phyloP scores from a whole-genome alignment of 768 basidiomycete genomes.

The Daedaleopsis sinensis region DNA sequence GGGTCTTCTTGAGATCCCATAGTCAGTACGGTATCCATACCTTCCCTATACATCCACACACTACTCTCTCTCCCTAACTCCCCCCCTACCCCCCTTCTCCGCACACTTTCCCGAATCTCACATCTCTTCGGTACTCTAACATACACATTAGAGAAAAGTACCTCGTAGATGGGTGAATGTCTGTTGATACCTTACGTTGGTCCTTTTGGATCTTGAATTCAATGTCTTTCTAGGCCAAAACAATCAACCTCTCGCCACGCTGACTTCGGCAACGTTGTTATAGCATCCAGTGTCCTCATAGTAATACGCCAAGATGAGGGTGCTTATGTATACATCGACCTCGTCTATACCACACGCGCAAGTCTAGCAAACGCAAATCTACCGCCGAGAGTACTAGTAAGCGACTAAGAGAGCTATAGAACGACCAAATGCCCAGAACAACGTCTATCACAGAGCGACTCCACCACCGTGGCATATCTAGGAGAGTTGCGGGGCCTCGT shows the following conservation, averaged over 20 bases:
- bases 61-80: background rate
- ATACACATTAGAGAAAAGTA: constrained; percentile 12
- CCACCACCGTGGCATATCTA: background rate
- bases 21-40: constrained; percentile 2
- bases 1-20: background rate
- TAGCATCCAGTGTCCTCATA: no score
- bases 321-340: background rate
- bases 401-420: background rate
- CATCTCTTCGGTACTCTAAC: background rate
- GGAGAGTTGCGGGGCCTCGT: background rate
- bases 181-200: constrained; percentile 1
- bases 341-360: constrained; percentile 1
- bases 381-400: background rate
- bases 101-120: background rate
- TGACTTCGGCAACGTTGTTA: no score
- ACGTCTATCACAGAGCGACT: constrained; percentile 6
- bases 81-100: background rate
- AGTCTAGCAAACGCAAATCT: background rate
- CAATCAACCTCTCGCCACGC: no score
- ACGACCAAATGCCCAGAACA: constrained; percentile 4
- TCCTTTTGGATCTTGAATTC: background rate
- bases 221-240: background rate
- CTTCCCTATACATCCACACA: background rate
- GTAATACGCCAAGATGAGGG: background rate
- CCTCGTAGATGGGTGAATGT: constrained; percentile 1